Evolutionary conservation across 2,329 filamentous ascomycete species (phyloP), one percentile per base, ranked within the genome.

Genomic region (Fusarium proliferatum): DNA sequence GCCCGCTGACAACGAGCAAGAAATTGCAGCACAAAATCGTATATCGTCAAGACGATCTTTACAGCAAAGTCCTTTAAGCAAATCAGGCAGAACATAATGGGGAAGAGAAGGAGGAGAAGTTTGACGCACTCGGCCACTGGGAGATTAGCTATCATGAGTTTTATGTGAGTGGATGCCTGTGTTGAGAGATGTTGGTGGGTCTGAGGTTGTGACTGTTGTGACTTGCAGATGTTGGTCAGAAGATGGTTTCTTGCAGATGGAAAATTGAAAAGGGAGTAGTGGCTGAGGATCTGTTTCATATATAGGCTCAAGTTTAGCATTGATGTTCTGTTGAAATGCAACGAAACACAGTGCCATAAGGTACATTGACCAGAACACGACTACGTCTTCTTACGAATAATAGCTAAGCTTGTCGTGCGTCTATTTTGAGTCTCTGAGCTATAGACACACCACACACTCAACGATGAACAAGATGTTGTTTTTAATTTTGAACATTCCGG

Each of bases 161-260:
- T 16, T 11, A 12, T 3, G 15, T 43, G 15, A 23, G n/a, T 17
- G 41, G 21, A 16, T 4, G 16, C 12, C 26, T 26, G 26, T 26
- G 3, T 13, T 28, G 17, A 15, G 26, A 3, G 8, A 10, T 46
- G 4, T 15, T 8, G 12, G 12, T 21, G 2, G 2, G 3, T 15
- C 17, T 5, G 17, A 3, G 12, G 0, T 21, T 28, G 26, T 0
- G 17, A 21, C 5, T 7, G 9, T 15, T 15, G 9, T 46, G 16
- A 26, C 2, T 26, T 26, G 12, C 4, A 19, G 43, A 28, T 21
- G 26, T 5, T 26, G 26, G 26, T 26, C 26, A 26, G 26, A 26
- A 26, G 26, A 26, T 26, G 5, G 5, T 5, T 26, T 26, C 26
- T 26, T 26, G 26, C 26, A 26, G 26, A 26, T 26, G 26, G 26